Percentiles rank a stretch among this genome's conserved stretches.
Conservation (phyloP, 805 yeast genomes). For the Yamadazyma phyllophila region DNA sequence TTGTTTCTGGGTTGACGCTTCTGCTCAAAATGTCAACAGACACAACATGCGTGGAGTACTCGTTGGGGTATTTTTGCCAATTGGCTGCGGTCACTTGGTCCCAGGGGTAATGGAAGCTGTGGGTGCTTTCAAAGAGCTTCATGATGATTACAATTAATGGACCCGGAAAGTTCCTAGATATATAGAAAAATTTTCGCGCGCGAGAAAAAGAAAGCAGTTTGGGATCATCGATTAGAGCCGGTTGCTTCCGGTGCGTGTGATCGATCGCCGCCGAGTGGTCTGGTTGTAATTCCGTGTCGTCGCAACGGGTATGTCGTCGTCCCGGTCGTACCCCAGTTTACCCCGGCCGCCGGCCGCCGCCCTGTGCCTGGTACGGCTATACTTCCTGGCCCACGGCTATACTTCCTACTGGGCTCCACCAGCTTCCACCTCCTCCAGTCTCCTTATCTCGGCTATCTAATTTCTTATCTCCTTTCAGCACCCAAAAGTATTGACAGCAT, state of each 20-base stretch:
- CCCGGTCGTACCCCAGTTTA: too few relatives aligned
- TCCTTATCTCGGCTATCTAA: too few relatives aligned
- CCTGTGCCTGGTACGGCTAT: too few relatives aligned
- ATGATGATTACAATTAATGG: constrained; percentile 34
- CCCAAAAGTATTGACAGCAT: too few relatives aligned
- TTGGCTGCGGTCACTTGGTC: constrained; percentile 93
- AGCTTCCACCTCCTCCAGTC: too few relatives aligned
- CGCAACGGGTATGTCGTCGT: too few relatives aligned
- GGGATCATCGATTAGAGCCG: neutral
- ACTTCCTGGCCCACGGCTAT: too few relatives aligned
- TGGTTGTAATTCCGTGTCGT: too few relatives aligned
- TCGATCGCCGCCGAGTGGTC: neutral
- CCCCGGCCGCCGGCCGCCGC: too few relatives aligned
- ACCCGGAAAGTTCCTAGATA: constrained; percentile 1
- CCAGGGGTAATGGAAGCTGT: constrained; percentile 82
- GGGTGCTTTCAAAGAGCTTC: constrained; percentile 75
- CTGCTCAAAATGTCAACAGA: constrained; percentile 87
- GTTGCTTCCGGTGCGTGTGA: neutral
- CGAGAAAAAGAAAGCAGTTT: neutral
- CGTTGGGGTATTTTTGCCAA: constrained; percentile 97
- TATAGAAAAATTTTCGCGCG: constrained; percentile 5
- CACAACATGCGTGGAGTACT: constrained; percentile 84
- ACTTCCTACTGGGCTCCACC: too few relatives aligned
- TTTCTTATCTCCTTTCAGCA: too few relatives aligned
- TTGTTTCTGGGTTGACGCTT: constrained; percentile 52